These are phyloP conservation scores for Linnemannia exigua DNA, from an alignment of 192 early-diverging fungal genomes.

Conservation along the genomic window DNA sequence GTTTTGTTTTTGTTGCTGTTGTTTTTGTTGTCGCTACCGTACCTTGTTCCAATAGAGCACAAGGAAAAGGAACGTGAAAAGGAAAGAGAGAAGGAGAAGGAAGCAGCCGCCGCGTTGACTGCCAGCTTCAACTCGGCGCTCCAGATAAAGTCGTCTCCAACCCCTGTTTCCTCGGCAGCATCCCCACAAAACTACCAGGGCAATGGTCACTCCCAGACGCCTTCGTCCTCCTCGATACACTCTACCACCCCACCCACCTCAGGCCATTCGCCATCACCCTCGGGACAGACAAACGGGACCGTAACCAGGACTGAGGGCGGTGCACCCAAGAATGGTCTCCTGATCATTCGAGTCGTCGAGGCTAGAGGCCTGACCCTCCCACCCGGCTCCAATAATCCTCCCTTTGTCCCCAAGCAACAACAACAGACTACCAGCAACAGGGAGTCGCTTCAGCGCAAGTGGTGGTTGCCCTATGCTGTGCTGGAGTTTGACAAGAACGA, in stretches of 20 bases:
- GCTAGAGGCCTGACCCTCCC: slow-evolving; percentile 81
- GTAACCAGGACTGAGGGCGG: background rate
- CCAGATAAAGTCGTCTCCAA: slow-evolving; percentile 26
- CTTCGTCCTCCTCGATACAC: slow-evolving; percentile 54
- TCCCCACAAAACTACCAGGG: slow-evolving; percentile 28
- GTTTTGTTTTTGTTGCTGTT: background rate
- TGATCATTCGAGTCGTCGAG: slow-evolving; percentile 89
- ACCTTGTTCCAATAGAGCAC: slow-evolving; percentile 30
- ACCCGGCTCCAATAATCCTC: slow-evolving; percentile 70
- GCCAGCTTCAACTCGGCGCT: slow-evolving; percentile 35
- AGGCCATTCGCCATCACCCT: slow-evolving; percentile 38
- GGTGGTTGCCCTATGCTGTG: slow-evolving; percentile 89
- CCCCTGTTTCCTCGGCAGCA: slow-evolving; percentile 25
- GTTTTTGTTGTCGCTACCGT: background rate
- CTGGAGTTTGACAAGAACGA: slow-evolving; percentile 98
- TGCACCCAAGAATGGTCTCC: slow-evolving; percentile 64
- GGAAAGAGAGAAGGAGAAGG: slow-evolving; percentile 47
- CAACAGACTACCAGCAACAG: slow-evolving; percentile 49
- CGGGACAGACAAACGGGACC: slow-evolving; percentile 31
- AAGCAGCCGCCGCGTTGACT: slow-evolving; percentile 45
- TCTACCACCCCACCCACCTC: slow-evolving; percentile 57
- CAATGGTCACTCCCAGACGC: slow-evolving; percentile 44
- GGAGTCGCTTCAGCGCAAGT: slow-evolving; percentile 68
- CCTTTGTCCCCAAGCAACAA: slow-evolving; percentile 53
- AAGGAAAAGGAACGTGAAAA: slow-evolving; percentile 56